phyloP scores from a whole-genome alignment of 495 filamentous ascomycete genomes.

The Tuber borchii region DNA sequence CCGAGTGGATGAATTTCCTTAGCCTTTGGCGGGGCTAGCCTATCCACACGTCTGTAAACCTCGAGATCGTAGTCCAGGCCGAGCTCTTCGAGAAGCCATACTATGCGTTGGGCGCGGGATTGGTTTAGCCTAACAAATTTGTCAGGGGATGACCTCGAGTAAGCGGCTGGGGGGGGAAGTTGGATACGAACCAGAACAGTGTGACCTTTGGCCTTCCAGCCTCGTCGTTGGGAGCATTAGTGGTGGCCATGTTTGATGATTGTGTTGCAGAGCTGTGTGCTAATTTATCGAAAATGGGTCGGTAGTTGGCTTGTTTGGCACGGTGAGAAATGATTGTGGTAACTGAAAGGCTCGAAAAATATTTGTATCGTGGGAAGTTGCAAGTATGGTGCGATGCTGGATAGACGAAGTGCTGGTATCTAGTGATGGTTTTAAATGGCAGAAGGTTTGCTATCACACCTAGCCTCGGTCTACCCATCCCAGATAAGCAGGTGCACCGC shows the following conservation, averaged over 20 bases:
- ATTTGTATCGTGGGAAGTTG: not conserved
- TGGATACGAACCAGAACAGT: constrained; percentile 59
- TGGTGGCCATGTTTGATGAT: not conserved
- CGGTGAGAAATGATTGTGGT: not conserved
- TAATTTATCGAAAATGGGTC: not conserved
- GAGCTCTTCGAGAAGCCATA: constrained; percentile 85
- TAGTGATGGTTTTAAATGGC: not conserved
- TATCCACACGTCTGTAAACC: constrained; percentile 59
- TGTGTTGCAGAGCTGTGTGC: not conserved
- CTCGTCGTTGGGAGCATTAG: not conserved
- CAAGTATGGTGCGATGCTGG: not conserved
- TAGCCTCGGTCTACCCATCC: not conserved
- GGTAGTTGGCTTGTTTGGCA: not conserved
- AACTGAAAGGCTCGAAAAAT: not conserved
- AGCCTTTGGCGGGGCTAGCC: constrained; percentile 62
- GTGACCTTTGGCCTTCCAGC: constrained; percentile 56
- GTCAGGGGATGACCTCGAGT: constrained; percentile 7
- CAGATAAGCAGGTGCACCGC: not conserved
- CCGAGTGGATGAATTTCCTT: constrained; percentile 76
- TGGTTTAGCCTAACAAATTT: constrained; percentile 56
- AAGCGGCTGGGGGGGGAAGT: constrained; percentile 10
- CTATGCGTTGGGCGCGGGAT: constrained; percentile 75
- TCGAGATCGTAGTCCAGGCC: constrained; percentile 70
- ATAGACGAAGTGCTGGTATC: not conserved
- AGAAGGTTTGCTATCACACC: not conserved